Evolutionary conservation across 2,329 filamentous ascomycete species (phyloP), one percentile per base, ranked within the genome.

Genomic region (Cladosporium sp.): DNA sequence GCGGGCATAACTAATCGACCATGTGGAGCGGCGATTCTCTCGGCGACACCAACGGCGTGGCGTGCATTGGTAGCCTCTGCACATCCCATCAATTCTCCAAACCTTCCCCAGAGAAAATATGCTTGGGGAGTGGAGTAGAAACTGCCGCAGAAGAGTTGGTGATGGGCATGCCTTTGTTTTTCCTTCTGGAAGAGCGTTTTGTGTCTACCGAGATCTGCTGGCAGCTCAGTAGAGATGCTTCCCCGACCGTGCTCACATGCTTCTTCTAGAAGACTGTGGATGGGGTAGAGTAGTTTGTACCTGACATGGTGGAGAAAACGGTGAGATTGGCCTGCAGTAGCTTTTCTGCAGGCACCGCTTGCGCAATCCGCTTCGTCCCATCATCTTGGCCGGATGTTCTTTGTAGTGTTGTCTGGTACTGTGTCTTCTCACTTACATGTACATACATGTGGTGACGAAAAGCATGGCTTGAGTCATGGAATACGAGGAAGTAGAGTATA

Each of bases 31-130:
- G 60, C 32, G 21, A 25, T 48, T 46, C 49, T 63, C 49, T 63
- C 60, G 60, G 60, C 49, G 59, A 54, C 46, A 53, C 32, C 60
- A 63, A 63, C 60, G 60, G 60, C 60, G 43, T 63, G 49, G 49
- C 48, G 58, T 53, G 59, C 59, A 62, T 62, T n/a, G 43, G 54
- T 39, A 23, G 54, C 32, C 18, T 26, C 21, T n/a, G 51, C n/a
- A 39, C 30, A 28, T 34, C 49, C 49, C 60, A 63, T 46, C 58
- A 21, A 25, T 30, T 39, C 26, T 28, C 36, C 30, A 36, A 56
- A 56, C 49, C 51, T 56, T 56, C 60, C 60, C 54, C 60, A 56
- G 49, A 63, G 34, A 28, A 46, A 32, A 63, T 34, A 21, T 13
- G 43, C 36, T 46, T 62, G 59, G 48, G 48, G 59, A 30, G 59